Evolutionary conservation across 2,329 filamentous ascomycete genomes (phyloP).

Genomic region (Fusarium equiseti): DNA sequence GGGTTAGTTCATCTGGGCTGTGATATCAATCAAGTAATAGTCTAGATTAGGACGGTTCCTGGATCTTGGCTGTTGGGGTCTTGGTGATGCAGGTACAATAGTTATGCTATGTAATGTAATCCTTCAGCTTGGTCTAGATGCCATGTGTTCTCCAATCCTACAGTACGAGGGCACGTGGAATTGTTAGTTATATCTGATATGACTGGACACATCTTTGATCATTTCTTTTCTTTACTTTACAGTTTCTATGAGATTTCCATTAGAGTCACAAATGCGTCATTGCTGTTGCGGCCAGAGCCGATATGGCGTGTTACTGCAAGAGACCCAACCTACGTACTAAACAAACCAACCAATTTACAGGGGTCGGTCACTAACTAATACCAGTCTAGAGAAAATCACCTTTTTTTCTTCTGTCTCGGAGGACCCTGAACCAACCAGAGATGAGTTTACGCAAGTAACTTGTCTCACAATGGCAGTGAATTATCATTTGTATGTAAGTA

Average conservation of each 20-base stretch:
- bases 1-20: neutral
- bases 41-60: constrained; percentile 14
- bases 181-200: neutral
- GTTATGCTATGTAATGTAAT: neutral
- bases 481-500: too few relatives aligned
- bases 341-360: constrained; percentile 4
- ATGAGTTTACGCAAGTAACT: neutral
- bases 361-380: neutral
- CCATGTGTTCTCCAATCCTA: neutral
- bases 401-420: constrained; percentile 10
- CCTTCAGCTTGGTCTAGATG: neutral
- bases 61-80: constrained; percentile 14
- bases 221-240: neutral
- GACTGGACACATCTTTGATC: neutral
- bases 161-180: neutral
- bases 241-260: neutral
- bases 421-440: constrained; percentile 41
- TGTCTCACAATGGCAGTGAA: neutral
- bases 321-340: neutral
- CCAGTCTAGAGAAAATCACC: constrained; percentile 25
- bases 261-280: neutral
- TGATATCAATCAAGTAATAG: neutral
- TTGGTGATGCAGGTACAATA: constrained; percentile 31
- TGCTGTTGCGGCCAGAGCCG: neutral
- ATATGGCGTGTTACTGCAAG: constrained; percentile 32